Base-by-base conservation (phyloP, 768 basidiomycete genomes). In the Mycena leptocephala region DNA sequence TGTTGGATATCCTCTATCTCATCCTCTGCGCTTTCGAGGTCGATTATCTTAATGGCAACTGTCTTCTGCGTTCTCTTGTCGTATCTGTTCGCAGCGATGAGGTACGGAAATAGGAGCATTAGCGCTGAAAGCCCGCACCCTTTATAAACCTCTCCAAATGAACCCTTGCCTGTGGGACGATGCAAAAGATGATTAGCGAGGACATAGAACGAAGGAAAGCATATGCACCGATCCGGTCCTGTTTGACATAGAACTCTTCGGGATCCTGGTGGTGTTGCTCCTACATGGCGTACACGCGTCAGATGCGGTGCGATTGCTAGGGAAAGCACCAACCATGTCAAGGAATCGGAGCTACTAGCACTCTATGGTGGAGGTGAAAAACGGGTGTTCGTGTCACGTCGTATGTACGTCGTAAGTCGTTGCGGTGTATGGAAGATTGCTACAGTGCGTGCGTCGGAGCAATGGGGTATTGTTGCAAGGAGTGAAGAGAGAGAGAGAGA, bases 1-100 rank as follows among this genome's bases (percentile, higher is more conserved):
- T 98, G 96, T 81, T 99, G 97, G 74, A 99, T 99, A 86, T 99
- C 98, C 84, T 99, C 98, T 82, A 99, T 99, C 88, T 99, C 98
- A 83, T 99, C 98, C 85, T 99, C 98, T 65, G 98, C 98, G 82
- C 96, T 97, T 86, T 99, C 98, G 37, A 99, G 92, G 88, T 99
- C 97, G 84, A 99, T 99, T 80, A 99, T 98, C 93, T 97, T 99
- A 89, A 99, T 99, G 56, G 98, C 98, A 30, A 99, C 98, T 0
- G 98, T 97, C 88, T 95, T 95, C 84, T 97, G 96, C 30, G 97
- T 98, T 74, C 96, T 91, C 83, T 96, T 96, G 87, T 99, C 97
- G 81, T 96, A 99, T 72, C 97, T 98, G 79, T 67, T 73, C n/a
- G 70, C 48, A 24, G 53, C n/a, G 26, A 59, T 67, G 61, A 55